Evolutionary conservation across 768 basidiomycete genomes (phyloP).

Genomic region (Suillus discolor): DNA sequence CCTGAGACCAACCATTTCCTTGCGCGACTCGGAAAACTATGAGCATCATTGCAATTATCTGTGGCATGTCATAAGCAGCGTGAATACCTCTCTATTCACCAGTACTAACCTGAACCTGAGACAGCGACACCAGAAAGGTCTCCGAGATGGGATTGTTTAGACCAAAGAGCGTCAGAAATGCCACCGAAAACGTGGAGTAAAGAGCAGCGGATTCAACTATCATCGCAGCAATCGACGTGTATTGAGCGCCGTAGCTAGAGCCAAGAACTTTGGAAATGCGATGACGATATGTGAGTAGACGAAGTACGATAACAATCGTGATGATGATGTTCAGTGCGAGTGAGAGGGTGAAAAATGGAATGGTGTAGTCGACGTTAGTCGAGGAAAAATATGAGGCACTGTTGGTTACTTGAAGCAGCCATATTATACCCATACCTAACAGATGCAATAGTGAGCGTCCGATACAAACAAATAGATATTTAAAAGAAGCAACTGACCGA

Average conservation of each 20-base stretch:
- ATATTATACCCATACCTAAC: not conserved
- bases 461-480: not conserved
- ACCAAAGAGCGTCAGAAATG: constrained; percentile 33
- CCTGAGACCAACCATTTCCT: constrained; percentile 28
- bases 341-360: constrained; percentile 31
- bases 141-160: constrained; percentile 26
- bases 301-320: constrained; percentile 33
- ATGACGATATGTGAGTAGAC: constrained; percentile 28
- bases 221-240: constrained; percentile 37
- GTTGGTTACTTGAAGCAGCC: not conserved
- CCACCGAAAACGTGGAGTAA: constrained; percentile 27
- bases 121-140: constrained; percentile 31
- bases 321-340: constrained; percentile 35
- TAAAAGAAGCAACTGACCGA: not conserved
- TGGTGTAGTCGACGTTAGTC: constrained; percentile 13
- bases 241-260: constrained; percentile 22
- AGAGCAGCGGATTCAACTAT: constrained; percentile 37
- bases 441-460: not conserved
- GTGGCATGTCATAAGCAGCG: not conserved
- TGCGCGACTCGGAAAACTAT: constrained; percentile 33
- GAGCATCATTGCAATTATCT: constrained; percentile 33
- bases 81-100: not conserved
- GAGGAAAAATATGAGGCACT: constrained; percentile 1
- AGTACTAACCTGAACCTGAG: constrained; percentile 29
- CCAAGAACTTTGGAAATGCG: constrained; percentile 21